phyloP scores from a whole-genome alignment of 768 basidiomycete genomes.

The Kwoniella sp. region DNA sequence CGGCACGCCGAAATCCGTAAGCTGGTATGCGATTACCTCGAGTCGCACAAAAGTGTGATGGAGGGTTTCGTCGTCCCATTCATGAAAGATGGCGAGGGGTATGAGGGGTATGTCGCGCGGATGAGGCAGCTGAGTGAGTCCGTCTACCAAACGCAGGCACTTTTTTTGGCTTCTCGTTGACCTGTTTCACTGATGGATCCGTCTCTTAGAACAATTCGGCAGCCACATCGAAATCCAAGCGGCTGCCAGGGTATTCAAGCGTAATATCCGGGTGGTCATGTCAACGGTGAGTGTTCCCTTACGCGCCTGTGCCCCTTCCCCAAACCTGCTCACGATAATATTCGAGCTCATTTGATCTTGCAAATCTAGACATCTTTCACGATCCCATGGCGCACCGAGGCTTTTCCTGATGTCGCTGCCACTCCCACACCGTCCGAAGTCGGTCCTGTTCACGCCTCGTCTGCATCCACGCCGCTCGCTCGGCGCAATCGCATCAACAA shows the following conservation, averaged over 20 bases:
- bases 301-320: background rate
- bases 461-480: conserved; percentile 4
- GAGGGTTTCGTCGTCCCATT: conserved; percentile 34
- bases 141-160: too few relatives aligned
- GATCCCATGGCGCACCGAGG: conserved; percentile 38
- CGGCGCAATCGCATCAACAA: conserved; percentile 8
- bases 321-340: background rate
- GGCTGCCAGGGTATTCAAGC: conserved; percentile 38
- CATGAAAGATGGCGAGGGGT: conserved; percentile 38
- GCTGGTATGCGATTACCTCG: conserved; percentile 46
- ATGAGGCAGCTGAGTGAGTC: conserved; percentile 45
- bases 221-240: conserved; percentile 46
- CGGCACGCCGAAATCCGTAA: conserved; percentile 41
- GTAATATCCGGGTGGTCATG: conserved; percentile 43
- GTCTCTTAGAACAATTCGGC: conserved; percentile 37
- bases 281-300: conserved; percentile 37
- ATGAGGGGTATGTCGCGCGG: conserved; percentile 39
- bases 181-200: background rate
- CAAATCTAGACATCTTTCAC: conserved; percentile 49
- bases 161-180: background rate
- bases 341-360: too few relatives aligned
- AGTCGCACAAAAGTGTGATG: conserved; percentile 37
- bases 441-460: conserved; percentile 1
- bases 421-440: conserved; percentile 31
- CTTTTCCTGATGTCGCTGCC: conserved; percentile 17